A percentile compares a stretch with the other conserved stretches of the same genome.
Conservation (phyloP, 768 basidiomycete species). For the Psilocybe subaeruginosa region DNA sequence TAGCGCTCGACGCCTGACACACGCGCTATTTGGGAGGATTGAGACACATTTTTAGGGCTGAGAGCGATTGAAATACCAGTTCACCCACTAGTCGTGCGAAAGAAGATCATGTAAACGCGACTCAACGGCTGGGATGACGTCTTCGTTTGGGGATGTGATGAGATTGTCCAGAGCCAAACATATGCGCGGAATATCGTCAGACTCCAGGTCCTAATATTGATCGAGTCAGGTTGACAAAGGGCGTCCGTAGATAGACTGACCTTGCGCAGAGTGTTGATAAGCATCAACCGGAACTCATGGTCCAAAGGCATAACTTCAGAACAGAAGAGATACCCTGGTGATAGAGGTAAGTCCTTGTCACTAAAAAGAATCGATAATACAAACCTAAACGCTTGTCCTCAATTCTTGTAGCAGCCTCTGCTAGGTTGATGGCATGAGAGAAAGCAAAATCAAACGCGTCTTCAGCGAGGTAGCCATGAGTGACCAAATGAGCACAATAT, state of each 20-base stretch:
- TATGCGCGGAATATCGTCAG: slow-evolving; percentile 52
- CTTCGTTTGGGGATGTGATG: slow-evolving; percentile 60
- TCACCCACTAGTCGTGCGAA: slow-evolving; percentile 76
- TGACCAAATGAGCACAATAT: slow-evolving; percentile 62
- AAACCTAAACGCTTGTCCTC: slow-evolving; percentile 72
- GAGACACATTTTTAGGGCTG: slow-evolving; percentile 11
- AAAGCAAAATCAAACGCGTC: slow-evolving; percentile 72
- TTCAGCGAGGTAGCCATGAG: slow-evolving; percentile 41
- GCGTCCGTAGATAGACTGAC: slow-evolving; percentile 33
- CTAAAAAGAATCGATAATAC: slow-evolving; percentile 4
- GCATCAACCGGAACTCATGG: slow-evolving; percentile 79
- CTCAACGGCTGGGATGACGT: slow-evolving; percentile 79
- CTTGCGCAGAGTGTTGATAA: slow-evolving; percentile 87
- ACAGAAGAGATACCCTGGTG: slow-evolving; percentile 79
- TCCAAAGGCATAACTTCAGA: slow-evolving; percentile 66
- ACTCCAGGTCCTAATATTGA: slow-evolving; percentile 68
- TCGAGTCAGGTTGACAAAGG: neutral
- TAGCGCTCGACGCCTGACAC: slow-evolving; percentile 65
- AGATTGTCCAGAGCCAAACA: slow-evolving; percentile 76
- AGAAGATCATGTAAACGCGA: slow-evolving; percentile 65
- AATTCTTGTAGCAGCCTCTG: slow-evolving; percentile 64
- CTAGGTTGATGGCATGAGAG: slow-evolving; percentile 75
- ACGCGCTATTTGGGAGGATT: slow-evolving; percentile 41
- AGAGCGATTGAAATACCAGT: slow-evolving; percentile 18
- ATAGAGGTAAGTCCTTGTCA: neutral